Evolutionary conservation across 2,329 filamentous ascomycete species (phyloP).

Genomic region (Penicillium occitanis): DNA sequence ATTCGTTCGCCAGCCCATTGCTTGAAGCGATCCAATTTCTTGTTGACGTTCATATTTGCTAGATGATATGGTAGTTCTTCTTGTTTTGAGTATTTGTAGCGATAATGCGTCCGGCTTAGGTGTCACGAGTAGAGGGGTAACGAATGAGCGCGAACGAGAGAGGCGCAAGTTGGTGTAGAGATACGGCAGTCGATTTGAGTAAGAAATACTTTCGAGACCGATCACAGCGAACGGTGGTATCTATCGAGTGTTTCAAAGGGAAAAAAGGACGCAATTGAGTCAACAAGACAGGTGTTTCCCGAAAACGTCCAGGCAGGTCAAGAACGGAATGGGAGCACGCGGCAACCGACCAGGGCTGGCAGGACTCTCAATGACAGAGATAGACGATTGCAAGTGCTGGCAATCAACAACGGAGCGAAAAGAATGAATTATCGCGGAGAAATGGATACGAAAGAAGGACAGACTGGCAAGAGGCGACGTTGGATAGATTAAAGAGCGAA

Average conservation of each 20-base stretch:
- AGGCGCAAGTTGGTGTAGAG: neutral
- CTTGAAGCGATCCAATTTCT: constrained; percentile 92
- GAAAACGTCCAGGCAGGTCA: constrained; percentile 1
- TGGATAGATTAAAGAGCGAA: constrained; percentile 4
- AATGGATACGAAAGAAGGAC: neutral
- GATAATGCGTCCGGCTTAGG: neutral
- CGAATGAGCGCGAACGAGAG: neutral
- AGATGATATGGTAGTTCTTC: neutral
- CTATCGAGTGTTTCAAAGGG: no score
- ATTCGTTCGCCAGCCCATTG: constrained; percentile 98
- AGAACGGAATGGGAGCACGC: neutral
- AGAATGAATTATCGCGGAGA: neutral
- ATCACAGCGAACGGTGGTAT: neutral
- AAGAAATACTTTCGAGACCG: neutral
- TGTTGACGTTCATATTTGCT: constrained; percentile 62
- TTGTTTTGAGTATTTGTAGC: neutral
- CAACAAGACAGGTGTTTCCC: neutral
- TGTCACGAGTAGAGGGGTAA: neutral
- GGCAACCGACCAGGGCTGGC: neutral
- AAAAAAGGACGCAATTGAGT: neutral
- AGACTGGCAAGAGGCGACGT: neutral
- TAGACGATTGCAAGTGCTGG: neutral
- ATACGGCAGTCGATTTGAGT: neutral
- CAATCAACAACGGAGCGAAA: neutral
- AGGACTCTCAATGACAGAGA: neutral